phyloP scores from a whole-genome alignment of 2,329 filamentous ascomycete genomes.

The Rutstroemia sp. region DNA sequence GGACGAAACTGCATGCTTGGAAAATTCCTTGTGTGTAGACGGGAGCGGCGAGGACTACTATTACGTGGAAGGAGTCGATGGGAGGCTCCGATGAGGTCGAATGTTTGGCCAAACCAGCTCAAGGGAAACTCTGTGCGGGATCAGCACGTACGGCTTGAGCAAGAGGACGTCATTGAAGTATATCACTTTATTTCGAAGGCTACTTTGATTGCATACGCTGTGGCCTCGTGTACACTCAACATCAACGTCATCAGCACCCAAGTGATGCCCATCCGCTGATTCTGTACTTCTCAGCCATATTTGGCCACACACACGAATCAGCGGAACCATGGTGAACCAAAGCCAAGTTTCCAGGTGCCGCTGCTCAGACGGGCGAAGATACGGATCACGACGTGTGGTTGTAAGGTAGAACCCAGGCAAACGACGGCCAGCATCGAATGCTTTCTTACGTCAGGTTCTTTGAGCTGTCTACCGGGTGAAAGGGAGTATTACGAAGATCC shows the following conservation, averaged over 20 bases:
- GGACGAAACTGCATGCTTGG: conserved; percentile 32
- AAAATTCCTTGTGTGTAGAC: conserved; percentile 32
- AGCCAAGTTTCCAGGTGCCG: conserved; percentile 36
- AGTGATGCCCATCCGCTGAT: conserved; percentile 33
- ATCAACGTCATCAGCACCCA: conserved; percentile 34
- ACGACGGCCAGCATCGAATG: conserved; percentile 24
- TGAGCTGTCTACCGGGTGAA: background rate
- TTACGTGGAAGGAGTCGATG: conserved; percentile 43
- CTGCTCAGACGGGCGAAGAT: conserved; percentile 33
- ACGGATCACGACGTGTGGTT: conserved; percentile 32
- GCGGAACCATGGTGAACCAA: conserved; percentile 34
- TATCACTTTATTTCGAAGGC: background rate
- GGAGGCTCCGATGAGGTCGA: conserved; percentile 40
- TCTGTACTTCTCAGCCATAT: conserved; percentile 30
- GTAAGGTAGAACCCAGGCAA: conserved; percentile 34
- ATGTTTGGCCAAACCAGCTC: conserved; percentile 34
- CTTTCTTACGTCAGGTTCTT: background rate
- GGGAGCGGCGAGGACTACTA: conserved; percentile 37
- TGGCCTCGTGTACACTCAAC: conserved; percentile 34
- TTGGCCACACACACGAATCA: conserved; percentile 32
- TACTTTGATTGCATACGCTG: conserved; percentile 33
- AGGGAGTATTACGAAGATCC: conserved; percentile 11
- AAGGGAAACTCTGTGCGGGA: conserved; percentile 35
- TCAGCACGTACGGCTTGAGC: background rate
- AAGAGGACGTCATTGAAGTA: background rate